phyloP scores from a whole-genome alignment of 129 eudicot genomes.

The Pulicaria dysenterica region DNA sequence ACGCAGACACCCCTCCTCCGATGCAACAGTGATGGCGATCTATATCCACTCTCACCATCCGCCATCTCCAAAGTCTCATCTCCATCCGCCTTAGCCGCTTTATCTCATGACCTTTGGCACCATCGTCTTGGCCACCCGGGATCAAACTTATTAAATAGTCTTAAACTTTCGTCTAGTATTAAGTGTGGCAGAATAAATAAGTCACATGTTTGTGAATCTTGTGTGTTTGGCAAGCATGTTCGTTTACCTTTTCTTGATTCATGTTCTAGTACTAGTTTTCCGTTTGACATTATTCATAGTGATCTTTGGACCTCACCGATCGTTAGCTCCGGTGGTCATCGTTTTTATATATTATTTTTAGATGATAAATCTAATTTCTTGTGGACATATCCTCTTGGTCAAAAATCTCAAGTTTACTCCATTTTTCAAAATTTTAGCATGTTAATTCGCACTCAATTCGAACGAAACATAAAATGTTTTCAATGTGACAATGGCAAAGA shows the following conservation, averaged over 20 bases:
- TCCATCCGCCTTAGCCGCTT: background rate
- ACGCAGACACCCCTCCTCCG: background rate
- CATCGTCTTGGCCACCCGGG: background rate
- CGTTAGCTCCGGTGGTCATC: background rate
- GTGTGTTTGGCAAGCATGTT: background rate
- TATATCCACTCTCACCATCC: background rate
- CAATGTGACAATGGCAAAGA: slow-evolving; percentile 10
- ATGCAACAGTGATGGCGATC: background rate
- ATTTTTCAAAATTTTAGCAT: background rate
- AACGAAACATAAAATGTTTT: background rate
- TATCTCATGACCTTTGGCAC: background rate
- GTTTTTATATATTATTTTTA: slow-evolving; percentile 5
- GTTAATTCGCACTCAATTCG: background rate
- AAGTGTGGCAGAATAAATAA: background rate
- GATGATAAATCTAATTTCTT: background rate
- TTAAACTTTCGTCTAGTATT: background rate
- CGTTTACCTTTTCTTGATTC: slow-evolving; percentile 9
- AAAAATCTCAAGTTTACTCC: background rate
- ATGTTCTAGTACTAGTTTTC: background rate
- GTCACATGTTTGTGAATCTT: background rate
- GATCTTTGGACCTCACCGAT: slow-evolving; percentile 22
- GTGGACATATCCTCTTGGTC: background rate
- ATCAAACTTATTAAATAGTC: background rate
- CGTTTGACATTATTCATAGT: slow-evolving; percentile 23
- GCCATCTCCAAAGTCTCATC: background rate